Evolutionary conservation across 176 grass and related monocot species (phyloP), one percentile per base, ranked within the genome.

Genomic region (Phoenix dactylifera): DNA sequence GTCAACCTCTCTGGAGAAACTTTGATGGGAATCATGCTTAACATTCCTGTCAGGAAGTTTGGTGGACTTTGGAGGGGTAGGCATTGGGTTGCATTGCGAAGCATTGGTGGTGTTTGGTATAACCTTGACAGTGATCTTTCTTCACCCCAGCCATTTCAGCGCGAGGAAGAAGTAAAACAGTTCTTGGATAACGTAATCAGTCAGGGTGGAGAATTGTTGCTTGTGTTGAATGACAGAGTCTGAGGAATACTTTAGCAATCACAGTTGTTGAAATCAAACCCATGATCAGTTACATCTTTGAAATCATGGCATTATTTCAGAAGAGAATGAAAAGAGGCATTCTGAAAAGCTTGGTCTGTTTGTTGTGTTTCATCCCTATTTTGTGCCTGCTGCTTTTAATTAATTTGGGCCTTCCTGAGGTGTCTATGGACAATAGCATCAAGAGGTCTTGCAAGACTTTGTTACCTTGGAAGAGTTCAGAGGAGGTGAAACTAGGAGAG

Each of bases 91-190:
- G 72, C 93, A 22, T 64, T 98, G 63, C 65, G 82, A 52, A 78
- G 68, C 16, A 76, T 98, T 55, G 48, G 66, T 60, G 76, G 79
- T 56, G 6, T 80, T 16, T 98, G 93, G 87, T 98, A 92, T 65
- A 92, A 92, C 72, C 62, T 92, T 65, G 82, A 98, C 57, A 98
- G 84, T 75, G 78, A 92, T 78, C 68, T 97, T 57, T 65, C 73
- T 50, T 55, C 77, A 55, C 87, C 93, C 17, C 55, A 75, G 18
- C 60, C 64, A n/a, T 98, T 88, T 75, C 59, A 75, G 58, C 65
- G 80, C 55, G 59, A 74, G 65, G 76, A 80, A 58, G 54, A 76
- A 17, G 52, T 98, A 60, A 72, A 81, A 24, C 59, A 51, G 1
- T 98, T 89, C 65, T 76, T 98, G 22, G 79, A 92, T 56, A 50